Base-by-base conservation (phyloP, 495 filamentous ascomycete genomes). In the Penicillium angulare region DNA sequence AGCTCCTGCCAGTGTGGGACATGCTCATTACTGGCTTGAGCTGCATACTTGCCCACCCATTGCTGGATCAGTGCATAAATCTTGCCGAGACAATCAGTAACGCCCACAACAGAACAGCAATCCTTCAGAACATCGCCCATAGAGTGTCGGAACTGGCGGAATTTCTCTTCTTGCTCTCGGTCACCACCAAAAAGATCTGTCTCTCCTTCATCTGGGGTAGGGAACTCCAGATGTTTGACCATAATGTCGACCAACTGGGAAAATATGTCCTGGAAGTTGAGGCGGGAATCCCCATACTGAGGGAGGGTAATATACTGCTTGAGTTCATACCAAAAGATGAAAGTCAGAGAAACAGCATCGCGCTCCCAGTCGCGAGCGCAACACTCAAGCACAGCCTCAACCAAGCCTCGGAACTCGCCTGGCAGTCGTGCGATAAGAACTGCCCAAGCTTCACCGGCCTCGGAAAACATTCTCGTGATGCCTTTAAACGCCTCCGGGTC, bases 61-160 rank as follows among this genome's bases (percentile, higher is more conserved):
- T 82, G 62, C 69, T 95, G 86, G 52, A 99, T 91, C 36, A 86
- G 72, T 4, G 86, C 73, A 60, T 90, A 89, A 3, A 93, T 85
- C 66, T 97, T 97, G 44, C 80, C 79, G 36, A 99, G 80, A 54
- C 93, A 97, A 41, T 95, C 89, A 0, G 88, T 82, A 24, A 92
- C 86, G 9, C 92, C 92, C 64, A 99, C 92, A 16, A 99, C 92
- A 57, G 95, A 86, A 68, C 93, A 97, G 46, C 90, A 90, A 63
- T 97, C 93, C 72, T 99, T 99, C 33, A 99, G 81, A 3, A 96
- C 93, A 67, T 99, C 93, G 15, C 93, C 93, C 91, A 97, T 99
- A 21, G 87, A 80, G 65, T 99, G 93, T 52, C 93, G 78, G 75
- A 97, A 97, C 61, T 95, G 89, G 33, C 93, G 85, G 75, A 97